These are phyloP conservation scores for Candida jianshihensis DNA, from an alignment of 805 yeast genomes.

Conservation along the genomic window DNA sequence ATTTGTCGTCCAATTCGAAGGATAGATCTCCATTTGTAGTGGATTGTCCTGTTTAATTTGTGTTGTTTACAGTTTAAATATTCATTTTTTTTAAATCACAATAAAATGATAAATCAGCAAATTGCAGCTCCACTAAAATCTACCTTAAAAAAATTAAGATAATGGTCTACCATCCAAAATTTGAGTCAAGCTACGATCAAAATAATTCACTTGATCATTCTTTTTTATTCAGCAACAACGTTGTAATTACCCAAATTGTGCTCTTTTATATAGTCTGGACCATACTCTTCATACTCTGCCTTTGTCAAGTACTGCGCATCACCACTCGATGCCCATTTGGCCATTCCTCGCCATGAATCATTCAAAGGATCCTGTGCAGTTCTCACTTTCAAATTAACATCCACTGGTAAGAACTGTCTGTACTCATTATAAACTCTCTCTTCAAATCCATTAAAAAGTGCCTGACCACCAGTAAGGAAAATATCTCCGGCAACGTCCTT, in stretches of 20 bases:
- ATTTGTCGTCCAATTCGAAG: too few relatives aligned
- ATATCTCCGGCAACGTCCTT: conserved; percentile 52
- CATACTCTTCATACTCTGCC: conserved; percentile 80
- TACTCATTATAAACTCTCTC: conserved; percentile 67
- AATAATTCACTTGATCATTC: too few relatives aligned
- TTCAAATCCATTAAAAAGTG: conserved; percentile 56
- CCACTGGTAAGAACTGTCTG: conserved; percentile 62
- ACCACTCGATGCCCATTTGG: conserved; percentile 55
- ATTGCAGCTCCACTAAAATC: too few relatives aligned
- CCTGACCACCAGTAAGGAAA: conserved; percentile 82
- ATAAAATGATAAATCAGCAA: too few relatives aligned
- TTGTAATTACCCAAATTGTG: conserved; percentile 65
- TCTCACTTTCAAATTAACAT: conserved; percentile 52
- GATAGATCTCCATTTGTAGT: too few relatives aligned
- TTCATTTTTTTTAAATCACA: too few relatives aligned
- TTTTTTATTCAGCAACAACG: too few relatives aligned
- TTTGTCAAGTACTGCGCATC: conserved; percentile 50
- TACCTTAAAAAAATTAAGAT: too few relatives aligned
- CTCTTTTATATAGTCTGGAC: conserved; percentile 82
- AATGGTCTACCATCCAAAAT: too few relatives aligned
- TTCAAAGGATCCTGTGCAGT: conserved; percentile 58
- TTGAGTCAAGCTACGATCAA: too few relatives aligned
- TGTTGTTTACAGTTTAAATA: too few relatives aligned
- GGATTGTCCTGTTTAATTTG: too few relatives aligned
- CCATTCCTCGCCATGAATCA: conserved; percentile 96